phyloP scores from a whole-genome alignment of 2,329 filamentous ascomycete species.

The Aspergillus unguis region DNA sequence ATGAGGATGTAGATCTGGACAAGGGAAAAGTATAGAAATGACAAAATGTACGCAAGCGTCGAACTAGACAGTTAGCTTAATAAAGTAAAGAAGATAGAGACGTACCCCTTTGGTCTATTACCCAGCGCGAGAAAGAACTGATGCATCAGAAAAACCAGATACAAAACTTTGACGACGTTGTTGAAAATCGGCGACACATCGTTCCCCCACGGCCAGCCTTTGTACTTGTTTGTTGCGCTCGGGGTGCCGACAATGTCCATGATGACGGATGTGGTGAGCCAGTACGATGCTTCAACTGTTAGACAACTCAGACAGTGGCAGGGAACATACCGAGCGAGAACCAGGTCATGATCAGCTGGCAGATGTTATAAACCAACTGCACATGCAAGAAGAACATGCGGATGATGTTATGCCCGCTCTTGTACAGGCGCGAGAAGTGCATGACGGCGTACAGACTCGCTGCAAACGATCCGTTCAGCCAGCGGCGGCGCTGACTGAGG shows the following conservation, averaged over 20 bases:
- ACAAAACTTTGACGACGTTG: constrained; percentile 83
- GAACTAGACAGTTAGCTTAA: constrained; percentile 45
- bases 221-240: constrained; percentile 49
- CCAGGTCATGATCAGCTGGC: constrained; percentile 87
- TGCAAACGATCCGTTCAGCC: constrained; percentile 98
- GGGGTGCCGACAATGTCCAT: constrained; percentile 91
- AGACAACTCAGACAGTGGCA: constrained; percentile 4
- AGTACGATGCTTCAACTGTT: constrained; percentile 70
- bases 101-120: constrained; percentile 81
- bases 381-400: constrained; percentile 99
- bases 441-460: constrained; percentile 95
- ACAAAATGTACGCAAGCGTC: constrained; percentile 84
- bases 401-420: constrained; percentile 92
- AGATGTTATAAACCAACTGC: constrained; percentile 91
- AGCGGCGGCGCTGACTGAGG: constrained; percentile 95
- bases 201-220: constrained; percentile 88
- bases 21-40: constrained; percentile 80
- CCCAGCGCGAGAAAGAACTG: constrained; percentile 97
- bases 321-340: constrained; percentile 58
- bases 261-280: constrained; percentile 93
- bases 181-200: constrained; percentile 85
- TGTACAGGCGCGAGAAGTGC: constrained; percentile 99
- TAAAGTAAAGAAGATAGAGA: no score
- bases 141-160: constrained; percentile 83
- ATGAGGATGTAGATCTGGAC: constrained; percentile 90